Conservation (phyloP, 306 rosid genomes). For the Urtica urens region DNA sequence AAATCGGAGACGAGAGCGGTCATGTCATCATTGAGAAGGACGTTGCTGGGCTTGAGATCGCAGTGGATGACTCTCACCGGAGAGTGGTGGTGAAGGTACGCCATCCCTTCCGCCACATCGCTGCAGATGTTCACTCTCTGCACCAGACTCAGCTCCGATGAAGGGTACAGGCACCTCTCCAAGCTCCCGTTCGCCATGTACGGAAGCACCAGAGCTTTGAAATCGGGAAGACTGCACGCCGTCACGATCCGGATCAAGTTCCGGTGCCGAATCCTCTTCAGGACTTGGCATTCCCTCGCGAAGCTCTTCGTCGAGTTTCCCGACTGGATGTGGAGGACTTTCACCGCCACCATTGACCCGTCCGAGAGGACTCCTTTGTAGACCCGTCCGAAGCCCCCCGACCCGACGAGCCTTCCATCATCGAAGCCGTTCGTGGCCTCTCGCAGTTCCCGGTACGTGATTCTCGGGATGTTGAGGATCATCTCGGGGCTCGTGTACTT, state of each 20-base stretch:
- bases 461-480: conserved; percentile 45
- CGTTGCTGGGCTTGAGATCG: conserved; percentile 31
- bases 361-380: conserved; percentile 47
- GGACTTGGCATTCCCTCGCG: conserved; percentile 54
- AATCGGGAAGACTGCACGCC: conserved; percentile 65
- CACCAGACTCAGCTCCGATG: conserved; percentile 42
- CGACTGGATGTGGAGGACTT: conserved; percentile 50
- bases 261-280: conserved; percentile 61
- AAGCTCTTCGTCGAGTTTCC: conserved; percentile 55
- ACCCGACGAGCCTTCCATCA: conserved; percentile 40
- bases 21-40: conserved; percentile 64
- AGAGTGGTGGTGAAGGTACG: conserved; percentile 68
- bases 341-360: conserved; percentile 42
- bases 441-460: conserved; percentile 46
- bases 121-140: conserved; percentile 67
- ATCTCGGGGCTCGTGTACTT: conserved; percentile 31
- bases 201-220: conserved; percentile 66
- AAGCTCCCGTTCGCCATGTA: conserved; percentile 70
- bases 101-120: conserved; percentile 74
- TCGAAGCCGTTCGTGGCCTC: conserved; percentile 59
- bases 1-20: conserved; percentile 72
- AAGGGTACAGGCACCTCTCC: conserved; percentile 45
- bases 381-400: conserved; percentile 55
- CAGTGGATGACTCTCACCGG: conserved; percentile 62
- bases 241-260: conserved; percentile 64